Percentiles rank a stretch among this genome's conserved stretches.
Evolutionary conservation across 139 green algal species (phyloP).

Genomic region (Volvox reticuliferus): DNA sequence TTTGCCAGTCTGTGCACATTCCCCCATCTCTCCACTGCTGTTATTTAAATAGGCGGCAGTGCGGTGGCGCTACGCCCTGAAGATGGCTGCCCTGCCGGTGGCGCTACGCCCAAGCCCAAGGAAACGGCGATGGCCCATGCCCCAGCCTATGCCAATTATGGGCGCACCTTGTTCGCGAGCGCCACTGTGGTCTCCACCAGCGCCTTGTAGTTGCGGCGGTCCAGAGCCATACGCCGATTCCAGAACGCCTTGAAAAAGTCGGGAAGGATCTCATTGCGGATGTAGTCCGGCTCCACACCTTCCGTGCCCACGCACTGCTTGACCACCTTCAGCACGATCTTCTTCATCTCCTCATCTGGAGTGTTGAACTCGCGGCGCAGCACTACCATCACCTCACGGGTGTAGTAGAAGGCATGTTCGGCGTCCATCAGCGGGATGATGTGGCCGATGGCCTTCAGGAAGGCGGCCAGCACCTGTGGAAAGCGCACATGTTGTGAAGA

Average conservation of each 20-base stretch:
- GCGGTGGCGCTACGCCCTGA: too few relatives aligned
- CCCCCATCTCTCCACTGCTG: too few relatives aligned
- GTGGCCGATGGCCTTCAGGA: slow-evolving; percentile 95
- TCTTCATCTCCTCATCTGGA: slow-evolving; percentile 99
- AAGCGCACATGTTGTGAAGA: too few relatives aligned
- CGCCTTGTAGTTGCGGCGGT: slow-evolving; percentile 93
- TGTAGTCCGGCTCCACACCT: slow-evolving; percentile 96
- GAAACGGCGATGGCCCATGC: too few relatives aligned
- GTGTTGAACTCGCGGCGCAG: slow-evolving; percentile 97
- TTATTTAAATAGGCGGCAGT: too few relatives aligned
- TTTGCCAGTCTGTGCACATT: not conserved
- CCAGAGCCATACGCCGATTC: slow-evolving; percentile 97
- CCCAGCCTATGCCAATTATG: too few relatives aligned
- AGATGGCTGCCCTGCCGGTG: too few relatives aligned
- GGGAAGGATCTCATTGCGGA: slow-evolving; percentile 92
- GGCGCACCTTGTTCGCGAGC: slow-evolving; percentile 86
- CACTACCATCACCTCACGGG: slow-evolving; percentile 97
- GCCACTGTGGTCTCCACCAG: slow-evolving; percentile 98
- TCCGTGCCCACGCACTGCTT: slow-evolving; percentile 98
- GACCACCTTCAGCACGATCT: slow-evolving; percentile 99
- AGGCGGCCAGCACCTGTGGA: slow-evolving; percentile 81
- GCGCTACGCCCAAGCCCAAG: too few relatives aligned
- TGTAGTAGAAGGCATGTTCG: slow-evolving; percentile 99
- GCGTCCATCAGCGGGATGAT: slow-evolving; percentile 99
- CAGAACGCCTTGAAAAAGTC: slow-evolving; percentile 99